Evolutionary conservation across 2,329 filamentous ascomycete genomes (phyloP), one percentile per base, ranked within the genome.

Genomic region (Ustilaginoidea virens): DNA sequence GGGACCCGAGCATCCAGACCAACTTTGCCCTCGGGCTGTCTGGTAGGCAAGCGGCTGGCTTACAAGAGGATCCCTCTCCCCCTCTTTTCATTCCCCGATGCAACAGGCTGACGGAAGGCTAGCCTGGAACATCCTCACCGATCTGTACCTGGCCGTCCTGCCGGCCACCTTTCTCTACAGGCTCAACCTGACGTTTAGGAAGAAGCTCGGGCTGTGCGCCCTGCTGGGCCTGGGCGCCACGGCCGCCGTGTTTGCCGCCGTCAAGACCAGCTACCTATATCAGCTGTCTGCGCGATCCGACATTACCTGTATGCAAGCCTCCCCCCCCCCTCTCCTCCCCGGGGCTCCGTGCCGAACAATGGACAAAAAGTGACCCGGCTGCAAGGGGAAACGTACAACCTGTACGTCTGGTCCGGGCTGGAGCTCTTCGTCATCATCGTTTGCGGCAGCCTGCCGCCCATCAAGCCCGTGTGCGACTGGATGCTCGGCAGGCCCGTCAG

Each of bases 391-490:
- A 24, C 28, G 2, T 33, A 26, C 17, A 5, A 21, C 9, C 25
- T 33, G 11, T 28, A 30, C 25, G 9, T 28, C 29, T 31, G 28
- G 32, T 33, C 32, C 4, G 25, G 14, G 7, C 17, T 28, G 9
- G 32, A 33, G 15, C 28, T 33, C 3, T 31, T 33, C 17, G 28
- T 33, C 28, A 30, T 33, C 23, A 33, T 33, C 17, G 14, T 31
- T 10, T 33, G 32, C 21, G 28, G 32, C 28, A 33, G 32, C 25
- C 23, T 33, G 7, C 17, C 32, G 7, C 32, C 32, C 21, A 24
- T 33, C 11, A 33, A 31, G 12, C 28, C 32, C 12, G 32, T 33
- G 10, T 33, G 23, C 23, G 32, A 33, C 14, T 23, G 25, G 15
- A 2, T 33, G 2, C 9, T 28, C 10, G 23, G 28, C 12, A 23